Evolutionary conservation across 352 stramenopile genomes (phyloP).

Genomic region (Pythium grandisporangium): DNA sequence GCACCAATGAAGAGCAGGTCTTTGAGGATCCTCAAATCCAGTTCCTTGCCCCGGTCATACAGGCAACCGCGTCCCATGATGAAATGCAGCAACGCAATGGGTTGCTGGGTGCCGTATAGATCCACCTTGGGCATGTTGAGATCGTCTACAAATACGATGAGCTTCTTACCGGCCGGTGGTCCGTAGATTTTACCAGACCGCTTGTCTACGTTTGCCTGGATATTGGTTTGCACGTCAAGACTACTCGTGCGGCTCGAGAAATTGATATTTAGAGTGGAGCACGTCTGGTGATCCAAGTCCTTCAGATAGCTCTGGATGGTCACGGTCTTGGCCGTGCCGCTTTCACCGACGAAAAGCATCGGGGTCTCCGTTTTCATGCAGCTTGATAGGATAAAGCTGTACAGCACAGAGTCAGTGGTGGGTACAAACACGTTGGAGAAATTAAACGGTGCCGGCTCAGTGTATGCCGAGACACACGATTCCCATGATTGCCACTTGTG

Average conservation of each 20-base stretch:
- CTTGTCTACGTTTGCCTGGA: conserved; percentile 95
- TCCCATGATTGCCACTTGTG: conserved; percentile 91
- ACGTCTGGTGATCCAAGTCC: conserved; percentile 57
- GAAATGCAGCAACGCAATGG: conserved; percentile 92
- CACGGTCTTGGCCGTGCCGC: conserved; percentile 93
- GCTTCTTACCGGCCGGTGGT: conserved; percentile 88
- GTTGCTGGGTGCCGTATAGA: conserved; percentile 93
- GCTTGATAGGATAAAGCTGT: conserved; percentile 88
- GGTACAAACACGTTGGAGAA: conserved; percentile 95
- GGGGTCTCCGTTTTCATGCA: conserved; percentile 84
- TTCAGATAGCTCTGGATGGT: conserved; percentile 93
- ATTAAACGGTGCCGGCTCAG: conserved; percentile 88
- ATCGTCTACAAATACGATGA: conserved; percentile 94
- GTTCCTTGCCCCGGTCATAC: conserved; percentile 93
- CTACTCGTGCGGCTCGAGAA: conserved; percentile 93
- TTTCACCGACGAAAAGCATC: conserved; percentile 92
- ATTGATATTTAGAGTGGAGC: conserved; percentile 82
- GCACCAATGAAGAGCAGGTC: conserved; percentile 92
- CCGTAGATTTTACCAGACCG: conserved; percentile 92
- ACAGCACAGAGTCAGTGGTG: conserved; percentile 92
- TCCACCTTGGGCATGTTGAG: conserved; percentile 97
- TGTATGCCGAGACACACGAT: conserved; percentile 78
- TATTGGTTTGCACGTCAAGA: conserved; percentile 90
- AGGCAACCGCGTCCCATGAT: conserved; percentile 88
- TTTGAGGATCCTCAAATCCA: conserved; percentile 90